Evolutionary conservation across 73 alveolate genomes (phyloP), one percentile per base, ranked within the genome.

Genomic region (Paramecium sexaurelia): DNA sequence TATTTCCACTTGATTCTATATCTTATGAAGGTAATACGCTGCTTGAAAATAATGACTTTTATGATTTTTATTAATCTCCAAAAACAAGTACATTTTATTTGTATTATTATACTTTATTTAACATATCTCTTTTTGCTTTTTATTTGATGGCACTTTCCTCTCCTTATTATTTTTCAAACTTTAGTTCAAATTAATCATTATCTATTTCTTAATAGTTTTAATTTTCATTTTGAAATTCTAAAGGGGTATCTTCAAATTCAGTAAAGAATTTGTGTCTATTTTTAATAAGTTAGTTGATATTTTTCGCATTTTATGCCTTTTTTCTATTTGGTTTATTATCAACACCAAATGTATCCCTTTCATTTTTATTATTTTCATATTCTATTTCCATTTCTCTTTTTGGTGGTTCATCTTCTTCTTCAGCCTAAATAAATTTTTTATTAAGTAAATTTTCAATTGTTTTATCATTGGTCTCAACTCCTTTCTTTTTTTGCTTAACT

Each of bases 91-190:
- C 83, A 61, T 32, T 61, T 24, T 61, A 29, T 61, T 61, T 61
- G n/a, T 61, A 61, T 61, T 61, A 61, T 61, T 61, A 26, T 1
- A 26, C 39, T 61, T 61, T 61, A 2, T 26, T 32, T 32, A 61
- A 61, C 83, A 61, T 61, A 9, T 61, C 83, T 61, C 83, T 17
- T 32, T 61, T 61, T 29, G 83, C 83, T 32, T 61, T 61, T 32
- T 61, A 61, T 61, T 61, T 61, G 1, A 61, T 29, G 5, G 83
- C 83, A 61, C 83, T 61, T 32, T 61, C 83, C n/a, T 61, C 83
- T 0, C 20, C 45, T 61, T 26, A 29, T 61, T 29, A 13, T 32
- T 61, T 61, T n/a, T 61, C 83, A 61, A 61, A 61, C n/a, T 61
- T 61, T 61, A 61, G 11, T 61, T 61, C 83, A 61, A 29, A 32